Conservation (phyloP, 2,329 filamentous ascomycete genomes). For the Hypoxylon sp. region DNA sequence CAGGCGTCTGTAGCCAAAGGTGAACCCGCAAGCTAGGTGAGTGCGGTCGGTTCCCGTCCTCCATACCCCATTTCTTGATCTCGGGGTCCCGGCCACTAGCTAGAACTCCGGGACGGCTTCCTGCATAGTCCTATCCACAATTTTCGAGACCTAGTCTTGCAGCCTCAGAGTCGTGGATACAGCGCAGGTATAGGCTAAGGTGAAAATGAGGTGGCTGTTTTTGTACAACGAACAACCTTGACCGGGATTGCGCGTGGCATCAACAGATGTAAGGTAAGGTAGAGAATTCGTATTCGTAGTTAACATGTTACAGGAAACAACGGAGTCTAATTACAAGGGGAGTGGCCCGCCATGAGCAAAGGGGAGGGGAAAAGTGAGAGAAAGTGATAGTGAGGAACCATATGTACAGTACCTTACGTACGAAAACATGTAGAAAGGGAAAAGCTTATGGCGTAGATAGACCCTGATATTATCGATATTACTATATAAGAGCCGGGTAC, state of each 20-base stretch:
- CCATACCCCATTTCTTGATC: conserved; percentile 39
- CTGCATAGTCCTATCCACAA: conserved; percentile 42
- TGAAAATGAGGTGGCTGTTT: conserved; percentile 44
- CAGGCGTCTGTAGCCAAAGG: conserved; percentile 18
- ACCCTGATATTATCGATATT: conserved; percentile 9
- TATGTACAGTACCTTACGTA: conserved; percentile 12
- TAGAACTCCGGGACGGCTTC: conserved; percentile 46
- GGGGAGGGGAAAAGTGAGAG: conserved; percentile 18
- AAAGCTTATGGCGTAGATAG: conserved; percentile 30
- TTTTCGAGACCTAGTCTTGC: conserved; percentile 42
- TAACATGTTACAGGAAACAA: conserved; percentile 41
- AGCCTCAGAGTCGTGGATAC: conserved; percentile 41
- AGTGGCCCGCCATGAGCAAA: conserved; percentile 28
- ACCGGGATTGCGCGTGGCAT: conserved; percentile 28
- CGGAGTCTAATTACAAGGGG: conserved; percentile 32
- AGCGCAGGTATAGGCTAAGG: conserved; percentile 30
- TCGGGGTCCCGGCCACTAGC: conserved; percentile 37
- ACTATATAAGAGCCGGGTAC: conserved; percentile 16
- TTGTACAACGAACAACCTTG: conserved; percentile 37
- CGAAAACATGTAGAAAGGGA: conserved; percentile 35
- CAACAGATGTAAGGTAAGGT: conserved; percentile 15
- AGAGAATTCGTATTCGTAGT: conserved; percentile 35
- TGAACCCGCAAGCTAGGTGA: conserved; percentile 25
- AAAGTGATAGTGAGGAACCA: conserved; percentile 5
- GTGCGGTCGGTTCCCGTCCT: conserved; percentile 39